phyloP scores from a whole-genome alignment of 1,284 basidiomycete species.

The Cronartium quercuum region DNA sequence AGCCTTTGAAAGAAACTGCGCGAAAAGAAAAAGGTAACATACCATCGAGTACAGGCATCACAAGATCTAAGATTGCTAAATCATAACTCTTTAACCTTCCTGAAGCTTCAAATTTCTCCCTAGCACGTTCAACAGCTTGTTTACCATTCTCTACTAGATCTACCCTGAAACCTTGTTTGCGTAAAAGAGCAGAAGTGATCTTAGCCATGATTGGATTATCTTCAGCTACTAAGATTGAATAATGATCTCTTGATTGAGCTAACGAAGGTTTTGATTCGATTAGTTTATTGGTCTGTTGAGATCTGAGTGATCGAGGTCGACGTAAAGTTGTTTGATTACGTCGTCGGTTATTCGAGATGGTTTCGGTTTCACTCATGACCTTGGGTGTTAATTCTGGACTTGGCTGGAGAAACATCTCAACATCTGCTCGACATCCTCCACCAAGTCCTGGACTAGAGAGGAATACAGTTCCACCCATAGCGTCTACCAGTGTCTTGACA shows the following conservation, averaged over 20 bases:
- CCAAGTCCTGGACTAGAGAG: slow-evolving; percentile 45
- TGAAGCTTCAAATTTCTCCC: neutral
- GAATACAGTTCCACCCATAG: slow-evolving; percentile 46
- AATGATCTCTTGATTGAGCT: slow-evolving; percentile 45
- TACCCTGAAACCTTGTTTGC: slow-evolving; percentile 46
- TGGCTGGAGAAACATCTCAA: slow-evolving; percentile 16
- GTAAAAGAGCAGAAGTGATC: slow-evolving; percentile 47
- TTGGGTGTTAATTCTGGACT: neutral
- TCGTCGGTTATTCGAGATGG: neutral
- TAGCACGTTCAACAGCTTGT: slow-evolving; percentile 27
- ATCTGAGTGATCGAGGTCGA: neutral
- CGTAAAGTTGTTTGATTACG: neutral
- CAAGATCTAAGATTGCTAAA: slow-evolving; percentile 40
- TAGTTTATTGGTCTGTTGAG: neutral
- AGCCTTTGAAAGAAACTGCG: neutral
- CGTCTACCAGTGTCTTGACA: slow-evolving; percentile 48
- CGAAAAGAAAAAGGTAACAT: slow-evolving; percentile 27
- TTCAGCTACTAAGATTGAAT: slow-evolving; percentile 48
- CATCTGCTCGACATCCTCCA: slow-evolving; percentile 45
- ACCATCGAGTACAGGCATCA: slow-evolving; percentile 26
- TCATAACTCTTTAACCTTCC: slow-evolving; percentile 42
- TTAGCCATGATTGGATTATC: slow-evolving; percentile 48
- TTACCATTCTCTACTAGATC: slow-evolving; percentile 46
- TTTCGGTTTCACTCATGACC: neutral
- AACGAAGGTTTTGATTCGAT: neutral